Percentiles rank a stretch among this genome's conserved stretches.
Conservation (phyloP, 768 basidiomycete genomes). For the Termitomyces sp. region DNA sequence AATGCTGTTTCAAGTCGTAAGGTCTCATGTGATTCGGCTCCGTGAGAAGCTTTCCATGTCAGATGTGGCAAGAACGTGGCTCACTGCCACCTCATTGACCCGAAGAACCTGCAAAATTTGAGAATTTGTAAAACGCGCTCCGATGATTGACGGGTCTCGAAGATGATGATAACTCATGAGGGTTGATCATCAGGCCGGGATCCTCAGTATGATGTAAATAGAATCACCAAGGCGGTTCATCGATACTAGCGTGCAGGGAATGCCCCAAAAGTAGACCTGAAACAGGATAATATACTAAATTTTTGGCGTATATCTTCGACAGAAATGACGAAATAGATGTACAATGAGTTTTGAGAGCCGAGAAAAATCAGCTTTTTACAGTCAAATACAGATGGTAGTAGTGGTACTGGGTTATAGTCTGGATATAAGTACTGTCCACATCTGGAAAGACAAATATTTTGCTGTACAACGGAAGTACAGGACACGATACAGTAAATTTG, state of each 20-base stretch:
- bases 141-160: neutral
- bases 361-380: neutral
- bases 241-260: neutral
- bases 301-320: neutral
- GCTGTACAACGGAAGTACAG: slow-evolving; percentile 1
- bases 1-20: neutral
- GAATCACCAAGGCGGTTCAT: neutral
- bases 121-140: neutral
- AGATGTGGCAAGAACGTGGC: slow-evolving; percentile 3
- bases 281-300: no score
- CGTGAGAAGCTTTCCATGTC: slow-evolving; percentile 1
- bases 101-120: neutral
- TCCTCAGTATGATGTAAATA: neutral
- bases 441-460: neutral
- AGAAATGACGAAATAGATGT: neutral
- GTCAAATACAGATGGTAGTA: slow-evolving; percentile 1
- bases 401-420: neutral
- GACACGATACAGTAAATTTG: neutral
- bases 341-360: neutral
- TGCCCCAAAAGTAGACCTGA: neutral
- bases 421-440: slow-evolving; percentile 4
- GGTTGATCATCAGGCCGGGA: neutral
- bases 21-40: slow-evolving; percentile 2
- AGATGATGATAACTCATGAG: neutral
- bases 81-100: neutral